Conservation (phyloP, 805 yeast species). For the Cyberlindnera sargentensis region DNA sequence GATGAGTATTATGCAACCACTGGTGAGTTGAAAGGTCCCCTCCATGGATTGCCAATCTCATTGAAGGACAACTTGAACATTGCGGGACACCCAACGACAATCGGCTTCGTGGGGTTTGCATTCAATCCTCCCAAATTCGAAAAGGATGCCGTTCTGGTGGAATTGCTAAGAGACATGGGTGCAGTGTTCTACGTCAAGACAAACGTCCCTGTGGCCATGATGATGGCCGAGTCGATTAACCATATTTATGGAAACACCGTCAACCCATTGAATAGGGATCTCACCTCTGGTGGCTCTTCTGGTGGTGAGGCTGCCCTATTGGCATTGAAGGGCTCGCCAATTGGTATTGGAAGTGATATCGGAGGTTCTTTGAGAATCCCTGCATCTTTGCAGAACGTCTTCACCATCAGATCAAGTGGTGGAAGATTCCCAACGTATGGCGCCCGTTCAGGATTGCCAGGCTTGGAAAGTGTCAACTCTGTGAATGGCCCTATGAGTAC, state of each 20-base stretch:
- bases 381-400: slow-evolving; percentile 35
- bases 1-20: slow-evolving; percentile 42
- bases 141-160: slow-evolving; percentile 33
- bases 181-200: slow-evolving; percentile 52
- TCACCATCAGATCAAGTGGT: slow-evolving; percentile 37
- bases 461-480: slow-evolving; percentile 29
- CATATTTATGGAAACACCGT: slow-evolving; percentile 39
- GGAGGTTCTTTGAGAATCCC: slow-evolving; percentile 49
- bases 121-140: slow-evolving; percentile 27
- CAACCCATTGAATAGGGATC: slow-evolving; percentile 36
- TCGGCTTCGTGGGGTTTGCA: slow-evolving; percentile 43
- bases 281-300: slow-evolving; percentile 47
- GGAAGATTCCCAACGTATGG: slow-evolving; percentile 34
- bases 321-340: slow-evolving; percentile 36
- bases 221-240: slow-evolving; percentile 41
- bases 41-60: slow-evolving; percentile 64
- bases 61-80: slow-evolving; percentile 39
- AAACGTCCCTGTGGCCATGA: slow-evolving; percentile 44
- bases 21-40: slow-evolving; percentile 52
- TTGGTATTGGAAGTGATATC: slow-evolving; percentile 51
- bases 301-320: slow-evolving; percentile 49
- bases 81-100: slow-evolving; percentile 40
- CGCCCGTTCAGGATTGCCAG: slow-evolving; percentile 18
- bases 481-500: slow-evolving; percentile 44
- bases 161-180: slow-evolving; percentile 36